A percentile compares a stretch with the other conserved stretches of the same genome.
Evolutionary conservation across 257 asterid species (phyloP).

Genomic region (Penstemon newberryi): DNA sequence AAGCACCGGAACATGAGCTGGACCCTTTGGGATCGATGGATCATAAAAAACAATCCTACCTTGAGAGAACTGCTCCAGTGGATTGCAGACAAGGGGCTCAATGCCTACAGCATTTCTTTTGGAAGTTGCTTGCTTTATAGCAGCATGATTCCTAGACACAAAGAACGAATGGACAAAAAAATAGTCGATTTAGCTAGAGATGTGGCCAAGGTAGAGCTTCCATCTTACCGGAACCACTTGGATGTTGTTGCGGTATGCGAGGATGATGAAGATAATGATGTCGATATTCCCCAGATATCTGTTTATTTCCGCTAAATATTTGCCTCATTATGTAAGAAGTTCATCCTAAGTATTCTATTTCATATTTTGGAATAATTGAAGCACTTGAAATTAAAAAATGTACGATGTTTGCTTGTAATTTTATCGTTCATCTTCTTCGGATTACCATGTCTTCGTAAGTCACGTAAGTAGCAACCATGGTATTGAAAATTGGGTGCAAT

Average conservation of each 20-base stretch:
- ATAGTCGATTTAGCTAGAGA: slow-evolving; percentile 65
- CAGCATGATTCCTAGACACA: slow-evolving; percentile 83
- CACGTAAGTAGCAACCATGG: too few relatives aligned
- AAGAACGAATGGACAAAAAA: slow-evolving; percentile 82
- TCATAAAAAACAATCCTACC: slow-evolving; percentile 60
- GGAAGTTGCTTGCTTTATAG: slow-evolving; percentile 81
- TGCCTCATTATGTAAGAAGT: slow-evolving; percentile 11
- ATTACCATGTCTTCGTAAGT: background rate
- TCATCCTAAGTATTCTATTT: background rate
- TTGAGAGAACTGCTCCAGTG: slow-evolving; percentile 68
- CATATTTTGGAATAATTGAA: slow-evolving; percentile 9
- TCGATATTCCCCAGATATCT: slow-evolving; percentile 79
- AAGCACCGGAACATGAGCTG: slow-evolving; percentile 80
- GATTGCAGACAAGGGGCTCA: slow-evolving; percentile 76
- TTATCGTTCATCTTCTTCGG: background rate
- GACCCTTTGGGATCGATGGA: slow-evolving; percentile 97
- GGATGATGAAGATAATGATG: slow-evolving; percentile 84
- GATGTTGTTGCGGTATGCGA: slow-evolving; percentile 86
- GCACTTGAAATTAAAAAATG: background rate
- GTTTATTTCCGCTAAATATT: slow-evolving; percentile 60
- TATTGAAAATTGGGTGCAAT: too few relatives aligned
- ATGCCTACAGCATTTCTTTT: slow-evolving; percentile 76
- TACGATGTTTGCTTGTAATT: background rate
- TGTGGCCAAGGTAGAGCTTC: slow-evolving; percentile 77
- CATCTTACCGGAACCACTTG: slow-evolving; percentile 63